These are phyloP conservation scores for Camellia lanceoleosa DNA, from an alignment of 148 eudicot species.

Conservation along the genomic window DNA sequence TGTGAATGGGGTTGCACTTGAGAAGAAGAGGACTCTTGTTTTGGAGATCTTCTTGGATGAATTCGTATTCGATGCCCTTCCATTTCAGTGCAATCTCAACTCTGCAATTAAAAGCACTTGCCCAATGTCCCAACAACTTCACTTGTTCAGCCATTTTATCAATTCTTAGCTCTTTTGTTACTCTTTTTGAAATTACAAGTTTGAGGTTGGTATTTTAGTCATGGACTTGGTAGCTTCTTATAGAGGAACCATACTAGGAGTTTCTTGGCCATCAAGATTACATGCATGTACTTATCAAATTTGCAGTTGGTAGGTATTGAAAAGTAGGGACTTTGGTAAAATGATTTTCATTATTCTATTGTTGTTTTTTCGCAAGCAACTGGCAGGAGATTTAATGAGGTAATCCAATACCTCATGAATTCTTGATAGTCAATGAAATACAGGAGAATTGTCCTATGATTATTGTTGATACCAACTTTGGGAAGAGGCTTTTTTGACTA, in stretches of 20 bases:
- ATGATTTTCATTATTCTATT: no score
- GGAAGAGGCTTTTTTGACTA: no score
- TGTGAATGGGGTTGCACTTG: slow-evolving; percentile 34
- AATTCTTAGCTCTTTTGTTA: not conserved
- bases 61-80: slow-evolving; percentile 31
- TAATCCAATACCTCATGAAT: no score
- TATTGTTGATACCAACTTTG: no score
- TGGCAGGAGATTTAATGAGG: no score
- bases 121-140: slow-evolving; percentile 16
- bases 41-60: slow-evolving; percentile 20
- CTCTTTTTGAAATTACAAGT: not conserved
- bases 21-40: slow-evolving; percentile 27
- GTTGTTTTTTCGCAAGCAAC: no score
- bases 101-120: slow-evolving; percentile 26
- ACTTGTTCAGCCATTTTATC: slow-evolving; percentile 17
- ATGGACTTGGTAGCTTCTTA: not conserved
- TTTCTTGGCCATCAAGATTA: not conserved
- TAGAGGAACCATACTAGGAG: not conserved
- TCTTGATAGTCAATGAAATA: no score
- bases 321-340: no score
- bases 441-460: no score
- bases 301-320: not conserved
- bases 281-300: not conserved
- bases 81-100: slow-evolving; percentile 28
- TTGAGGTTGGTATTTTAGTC: not conserved